Percentiles rank a stretch among this genome's conserved stretches.
These are phyloP conservation scores for Aspergillus panamensis DNA, from an alignment of 495 filamentous ascomycete species.

Conservation along the genomic window DNA sequence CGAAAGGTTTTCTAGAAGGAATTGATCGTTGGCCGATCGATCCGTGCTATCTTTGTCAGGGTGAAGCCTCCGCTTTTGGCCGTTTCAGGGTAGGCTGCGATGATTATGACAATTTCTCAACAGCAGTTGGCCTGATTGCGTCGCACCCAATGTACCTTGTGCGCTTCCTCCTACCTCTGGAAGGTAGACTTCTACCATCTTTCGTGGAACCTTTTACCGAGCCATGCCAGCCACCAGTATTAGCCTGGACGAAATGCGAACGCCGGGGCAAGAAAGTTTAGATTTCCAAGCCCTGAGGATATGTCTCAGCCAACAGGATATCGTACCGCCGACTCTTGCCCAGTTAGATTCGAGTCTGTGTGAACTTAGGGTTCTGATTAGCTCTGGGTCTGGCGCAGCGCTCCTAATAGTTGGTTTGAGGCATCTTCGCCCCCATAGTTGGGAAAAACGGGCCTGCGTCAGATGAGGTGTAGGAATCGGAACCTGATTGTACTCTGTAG, in stretches of 20 bases:
- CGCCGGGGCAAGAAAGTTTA: background rate
- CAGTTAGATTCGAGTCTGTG: background rate
- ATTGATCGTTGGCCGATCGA: no score
- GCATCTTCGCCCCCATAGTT: background rate
- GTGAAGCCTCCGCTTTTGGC: no score
- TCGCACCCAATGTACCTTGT: no score
- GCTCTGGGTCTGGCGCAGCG: background rate
- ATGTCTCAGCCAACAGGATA: background rate
- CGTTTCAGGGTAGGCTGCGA: no score
- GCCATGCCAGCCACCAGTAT: no score
- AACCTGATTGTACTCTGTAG: background rate
- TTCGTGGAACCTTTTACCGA: no score
- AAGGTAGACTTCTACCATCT: no score
- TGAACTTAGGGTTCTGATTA: background rate
- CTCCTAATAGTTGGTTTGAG: background rate
- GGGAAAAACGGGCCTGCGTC: background rate
- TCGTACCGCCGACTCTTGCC: background rate
- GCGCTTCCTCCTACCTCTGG: no score
- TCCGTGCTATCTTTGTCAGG: no score
- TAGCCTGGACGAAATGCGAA: background rate
- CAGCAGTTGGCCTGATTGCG: no score
- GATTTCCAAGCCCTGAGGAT: background rate
- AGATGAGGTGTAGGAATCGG: background rate
- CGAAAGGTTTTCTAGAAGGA: no score
- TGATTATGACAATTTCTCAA: no score